A percentile compares a stretch with the other conserved stretches of the same genome.
Conservation (phyloP, 2,329 filamentous ascomycete species). For the Fusarium decemcellulare region DNA sequence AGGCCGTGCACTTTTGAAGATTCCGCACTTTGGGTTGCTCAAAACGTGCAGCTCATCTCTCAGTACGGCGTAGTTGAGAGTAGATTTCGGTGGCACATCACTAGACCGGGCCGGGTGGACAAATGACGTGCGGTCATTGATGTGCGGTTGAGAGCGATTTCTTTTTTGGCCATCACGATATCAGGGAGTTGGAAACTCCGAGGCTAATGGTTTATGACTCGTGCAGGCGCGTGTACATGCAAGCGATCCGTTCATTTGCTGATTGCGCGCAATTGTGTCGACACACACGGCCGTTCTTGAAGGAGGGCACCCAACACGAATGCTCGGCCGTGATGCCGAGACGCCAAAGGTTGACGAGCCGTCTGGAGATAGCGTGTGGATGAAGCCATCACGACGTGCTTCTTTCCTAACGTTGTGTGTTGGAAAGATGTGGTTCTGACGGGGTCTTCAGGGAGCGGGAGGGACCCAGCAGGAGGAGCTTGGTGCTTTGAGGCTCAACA, state of each 20-base stretch:
- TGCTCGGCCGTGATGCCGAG: not conserved
- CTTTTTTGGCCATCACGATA: constrained; percentile 28
- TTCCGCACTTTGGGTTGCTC: constrained; percentile 26
- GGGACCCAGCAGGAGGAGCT: constrained; percentile 44
- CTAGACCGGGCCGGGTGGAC: constrained; percentile 31
- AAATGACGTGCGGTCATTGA: constrained; percentile 30
- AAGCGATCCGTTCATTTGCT: constrained; percentile 25
- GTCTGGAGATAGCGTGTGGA: constrained; percentile 8
- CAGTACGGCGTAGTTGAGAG: constrained; percentile 10
- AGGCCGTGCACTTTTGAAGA: constrained; percentile 36
- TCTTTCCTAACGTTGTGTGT: constrained; percentile 18
- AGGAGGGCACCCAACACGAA: constrained; percentile 3
- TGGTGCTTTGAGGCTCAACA: constrained; percentile 46
- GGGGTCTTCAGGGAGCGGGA: constrained; percentile 44
- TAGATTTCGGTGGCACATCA: constrained; percentile 39
- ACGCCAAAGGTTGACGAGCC: constrained; percentile 1
- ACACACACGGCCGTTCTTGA: constrained; percentile 6
- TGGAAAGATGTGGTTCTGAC: constrained; percentile 41
- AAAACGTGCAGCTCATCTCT: constrained; percentile 15
- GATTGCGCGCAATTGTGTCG: constrained; percentile 12
- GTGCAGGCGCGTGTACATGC: constrained; percentile 34
- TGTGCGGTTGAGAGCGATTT: constrained; percentile 32
- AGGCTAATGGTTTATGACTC: constrained; percentile 46
- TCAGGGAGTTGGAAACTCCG: constrained; percentile 39
- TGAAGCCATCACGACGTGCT: constrained; percentile 44